Conservation (phyloP, 2,329 filamentous ascomycete species). For the Teratosphaeria viscida region DNA sequence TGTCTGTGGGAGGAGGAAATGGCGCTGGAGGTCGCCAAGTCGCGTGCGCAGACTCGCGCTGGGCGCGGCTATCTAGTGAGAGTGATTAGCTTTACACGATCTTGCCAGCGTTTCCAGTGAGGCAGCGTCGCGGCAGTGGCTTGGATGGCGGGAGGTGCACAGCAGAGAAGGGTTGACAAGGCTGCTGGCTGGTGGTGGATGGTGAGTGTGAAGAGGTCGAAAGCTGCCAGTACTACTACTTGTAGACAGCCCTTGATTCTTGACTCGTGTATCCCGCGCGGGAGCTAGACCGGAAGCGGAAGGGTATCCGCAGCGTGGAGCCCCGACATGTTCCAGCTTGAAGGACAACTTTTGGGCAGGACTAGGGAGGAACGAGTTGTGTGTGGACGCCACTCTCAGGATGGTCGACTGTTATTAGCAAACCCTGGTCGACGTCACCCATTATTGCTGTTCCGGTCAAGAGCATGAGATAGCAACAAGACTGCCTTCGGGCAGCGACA, state of each 20-base stretch:
- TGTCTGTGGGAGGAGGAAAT: background rate
- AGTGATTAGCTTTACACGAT: background rate
- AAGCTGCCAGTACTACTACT: background rate
- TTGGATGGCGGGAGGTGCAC: slow-evolving; percentile 1
- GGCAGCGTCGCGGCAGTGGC: background rate
- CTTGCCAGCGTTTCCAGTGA: background rate
- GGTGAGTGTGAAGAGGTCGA: background rate
- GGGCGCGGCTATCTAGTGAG: background rate
- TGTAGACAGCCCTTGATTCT: background rate
- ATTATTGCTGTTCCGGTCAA: background rate
- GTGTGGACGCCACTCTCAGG: background rate
- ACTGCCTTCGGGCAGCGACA: slow-evolving; percentile 12
- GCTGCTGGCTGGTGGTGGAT: slow-evolving; percentile 9
- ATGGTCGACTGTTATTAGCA: background rate
- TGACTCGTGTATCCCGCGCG: background rate
- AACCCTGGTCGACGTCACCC: background rate
- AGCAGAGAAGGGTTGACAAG: slow-evolving; percentile 8
- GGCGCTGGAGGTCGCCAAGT: background rate
- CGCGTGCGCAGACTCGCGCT: background rate
- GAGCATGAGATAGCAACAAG: slow-evolving; percentile 10
- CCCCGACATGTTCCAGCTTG: background rate
- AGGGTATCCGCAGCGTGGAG: background rate
- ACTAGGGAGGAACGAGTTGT: background rate
- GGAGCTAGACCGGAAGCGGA: background rate
- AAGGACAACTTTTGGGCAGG: background rate